phyloP scores from a whole-genome alignment of 306 rosid species.

The Sindora glabra region DNA sequence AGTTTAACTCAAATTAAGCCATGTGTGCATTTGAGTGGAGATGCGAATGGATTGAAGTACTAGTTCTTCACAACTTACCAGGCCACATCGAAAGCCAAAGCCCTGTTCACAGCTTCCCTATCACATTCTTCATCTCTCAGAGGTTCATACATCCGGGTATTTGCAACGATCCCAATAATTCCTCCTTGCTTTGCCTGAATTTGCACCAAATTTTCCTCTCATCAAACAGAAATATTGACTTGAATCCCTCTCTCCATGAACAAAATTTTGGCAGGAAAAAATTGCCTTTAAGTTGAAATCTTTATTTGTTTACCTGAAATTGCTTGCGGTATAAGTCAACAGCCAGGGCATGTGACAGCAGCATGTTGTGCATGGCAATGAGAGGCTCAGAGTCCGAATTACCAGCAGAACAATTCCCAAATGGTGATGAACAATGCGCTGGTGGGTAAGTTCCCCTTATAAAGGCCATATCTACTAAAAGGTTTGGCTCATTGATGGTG shows the following conservation, averaged over 20 bases:
- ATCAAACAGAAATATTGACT: not conserved
- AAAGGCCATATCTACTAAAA: constrained; percentile 19
- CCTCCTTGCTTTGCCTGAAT: constrained; percentile 48
- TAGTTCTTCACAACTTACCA: constrained; percentile 31
- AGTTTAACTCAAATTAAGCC: too few species aligned
- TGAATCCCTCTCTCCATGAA: not conserved
- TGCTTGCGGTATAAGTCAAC: constrained; percentile 40
- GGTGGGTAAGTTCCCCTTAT: constrained; percentile 37
- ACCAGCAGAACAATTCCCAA: constrained; percentile 57
- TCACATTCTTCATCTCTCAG: constrained; percentile 42
- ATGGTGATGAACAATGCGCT: constrained; percentile 48
- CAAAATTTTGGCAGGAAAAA: too few species aligned
- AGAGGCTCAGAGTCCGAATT: constrained; percentile 63
- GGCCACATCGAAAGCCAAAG: constrained; percentile 35
- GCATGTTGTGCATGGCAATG: constrained; percentile 49
- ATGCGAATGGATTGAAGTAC: not conserved
- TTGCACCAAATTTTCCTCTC: not conserved
- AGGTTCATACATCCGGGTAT: constrained; percentile 47
- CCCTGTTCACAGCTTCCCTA: constrained; percentile 38
- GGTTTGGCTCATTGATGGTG: constrained; percentile 47
- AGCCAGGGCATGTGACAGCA: constrained; percentile 59
- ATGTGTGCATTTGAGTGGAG: too few species aligned
- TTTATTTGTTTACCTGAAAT: constrained; percentile 41
- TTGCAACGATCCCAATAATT: constrained; percentile 29
- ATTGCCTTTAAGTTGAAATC: too few species aligned